Conservation (phyloP, 1,284 basidiomycete genomes). For the Puccinia triticina region DNA sequence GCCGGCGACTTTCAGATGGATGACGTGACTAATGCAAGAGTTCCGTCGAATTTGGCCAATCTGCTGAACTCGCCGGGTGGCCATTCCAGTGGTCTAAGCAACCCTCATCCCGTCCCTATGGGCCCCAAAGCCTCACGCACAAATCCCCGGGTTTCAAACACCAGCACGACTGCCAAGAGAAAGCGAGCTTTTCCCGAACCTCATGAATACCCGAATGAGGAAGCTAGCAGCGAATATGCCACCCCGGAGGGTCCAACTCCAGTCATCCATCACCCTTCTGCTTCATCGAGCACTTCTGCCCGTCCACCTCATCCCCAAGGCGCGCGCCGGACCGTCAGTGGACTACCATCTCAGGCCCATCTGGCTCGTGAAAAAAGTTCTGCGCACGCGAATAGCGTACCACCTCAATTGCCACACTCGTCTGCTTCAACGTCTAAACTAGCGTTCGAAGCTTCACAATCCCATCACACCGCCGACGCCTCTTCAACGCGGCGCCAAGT, state of each 20-base stretch:
- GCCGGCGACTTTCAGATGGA: background rate
- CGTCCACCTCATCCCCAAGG: conserved; percentile 6
- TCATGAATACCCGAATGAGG: background rate
- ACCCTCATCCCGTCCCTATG: background rate
- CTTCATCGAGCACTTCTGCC: background rate
- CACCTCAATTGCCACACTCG: background rate
- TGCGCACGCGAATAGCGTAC: background rate
- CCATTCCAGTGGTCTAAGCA: conserved; percentile 19
- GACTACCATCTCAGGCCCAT: conserved; percentile 14
- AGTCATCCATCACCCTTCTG: background rate
- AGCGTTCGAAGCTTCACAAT: background rate
- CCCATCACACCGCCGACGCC: background rate
- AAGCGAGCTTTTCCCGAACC: conserved; percentile 40
- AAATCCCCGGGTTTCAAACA: background rate
- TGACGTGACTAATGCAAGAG: conserved; percentile 16
- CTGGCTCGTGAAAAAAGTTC: conserved; percentile 16
- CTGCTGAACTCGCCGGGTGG: conserved; percentile 48
- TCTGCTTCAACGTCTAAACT: conserved; percentile 10
- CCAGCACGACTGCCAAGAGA: conserved; percentile 17
- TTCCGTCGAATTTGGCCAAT: conserved; percentile 51
- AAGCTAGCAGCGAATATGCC: background rate
- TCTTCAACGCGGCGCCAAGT: background rate
- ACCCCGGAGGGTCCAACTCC: background rate
- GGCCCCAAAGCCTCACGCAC: conserved; percentile 19
- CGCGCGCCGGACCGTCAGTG: conserved; percentile 20